A percentile compares a stretch with the other conserved stretches of the same genome.
These are phyloP conservation scores for Pseudomassariella vexata DNA, from an alignment of 2,329 filamentous ascomycete genomes.

Conservation along the genomic window DNA sequence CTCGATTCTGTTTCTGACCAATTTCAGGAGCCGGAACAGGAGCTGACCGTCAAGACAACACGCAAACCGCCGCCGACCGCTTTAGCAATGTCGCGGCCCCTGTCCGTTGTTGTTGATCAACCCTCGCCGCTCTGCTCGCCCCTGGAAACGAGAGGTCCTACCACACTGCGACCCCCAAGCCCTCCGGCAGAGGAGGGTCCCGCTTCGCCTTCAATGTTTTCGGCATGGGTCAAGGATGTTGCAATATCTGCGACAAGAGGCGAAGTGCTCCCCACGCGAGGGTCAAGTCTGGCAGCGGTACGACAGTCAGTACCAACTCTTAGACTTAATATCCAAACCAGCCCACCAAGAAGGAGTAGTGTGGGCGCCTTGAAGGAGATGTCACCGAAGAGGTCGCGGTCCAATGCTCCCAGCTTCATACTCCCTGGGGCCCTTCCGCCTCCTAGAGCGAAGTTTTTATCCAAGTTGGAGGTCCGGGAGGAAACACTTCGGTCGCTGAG, in stretches of 20 bases:
- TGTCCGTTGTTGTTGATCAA: constrained; percentile 50
- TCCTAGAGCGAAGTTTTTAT: not conserved
- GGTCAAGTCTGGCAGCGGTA: constrained; percentile 3
- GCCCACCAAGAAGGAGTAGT: too few relatives aligned
- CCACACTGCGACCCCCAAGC: not conserved
- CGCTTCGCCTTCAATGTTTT: constrained; percentile 5
- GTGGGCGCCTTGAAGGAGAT: too few relatives aligned
- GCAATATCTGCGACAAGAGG: too few relatives aligned
- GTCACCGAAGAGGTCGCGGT: too few relatives aligned
- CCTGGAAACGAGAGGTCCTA: constrained; percentile 1
- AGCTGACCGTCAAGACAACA: constrained; percentile 16
- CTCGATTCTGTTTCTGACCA: constrained; percentile 11
- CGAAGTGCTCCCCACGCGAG: constrained; percentile 1
- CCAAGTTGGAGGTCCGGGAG: not conserved
- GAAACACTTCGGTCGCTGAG: constrained; percentile 1
- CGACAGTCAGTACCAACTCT: too few relatives aligned
- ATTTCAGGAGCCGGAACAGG: constrained; percentile 15
- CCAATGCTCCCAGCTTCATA: not conserved
- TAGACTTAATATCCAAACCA: too few relatives aligned
- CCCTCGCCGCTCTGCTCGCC: constrained; percentile 35
- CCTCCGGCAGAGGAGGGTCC: not conserved
- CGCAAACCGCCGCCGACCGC: constrained; percentile 39
- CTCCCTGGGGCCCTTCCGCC: not conserved
- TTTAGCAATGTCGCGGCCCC: constrained; percentile 41
- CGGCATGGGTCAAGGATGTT: constrained; percentile 4